Conservation (phyloP, 805 yeast genomes). For the Yamadazyma ubonensis region DNA sequence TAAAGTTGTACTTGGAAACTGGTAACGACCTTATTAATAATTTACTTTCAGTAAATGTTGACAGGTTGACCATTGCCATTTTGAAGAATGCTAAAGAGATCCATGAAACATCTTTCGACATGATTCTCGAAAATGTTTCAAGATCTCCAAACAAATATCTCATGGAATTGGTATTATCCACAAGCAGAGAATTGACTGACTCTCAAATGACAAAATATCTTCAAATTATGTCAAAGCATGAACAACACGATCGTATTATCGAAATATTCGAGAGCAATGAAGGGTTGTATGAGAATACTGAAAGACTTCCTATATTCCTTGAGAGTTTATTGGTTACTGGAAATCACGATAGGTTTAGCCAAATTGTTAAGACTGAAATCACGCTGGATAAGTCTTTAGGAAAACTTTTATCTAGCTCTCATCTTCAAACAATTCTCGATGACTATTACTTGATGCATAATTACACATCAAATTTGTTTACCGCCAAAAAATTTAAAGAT, state of each 20-base stretch:
- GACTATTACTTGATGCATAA: slow-evolving; percentile 7
- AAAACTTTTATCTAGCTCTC: not conserved
- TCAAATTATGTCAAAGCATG: slow-evolving; percentile 6
- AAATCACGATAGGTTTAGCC: slow-evolving; percentile 1
- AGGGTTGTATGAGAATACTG: not conserved
- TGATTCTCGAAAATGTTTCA: not conserved
- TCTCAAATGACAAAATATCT: slow-evolving; percentile 8
- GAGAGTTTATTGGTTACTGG: slow-evolving; percentile 4
- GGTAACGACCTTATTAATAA: slow-evolving; percentile 6
- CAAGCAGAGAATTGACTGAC: slow-evolving; percentile 7
- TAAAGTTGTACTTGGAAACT: slow-evolving; percentile 5
- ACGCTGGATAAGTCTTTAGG: slow-evolving; percentile 5
- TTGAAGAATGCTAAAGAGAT: slow-evolving; percentile 6
- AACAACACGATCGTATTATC: not conserved
- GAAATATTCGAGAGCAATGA: slow-evolving; percentile 6
- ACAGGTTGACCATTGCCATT: slow-evolving; percentile 14
- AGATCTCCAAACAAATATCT: slow-evolving; percentile 12
- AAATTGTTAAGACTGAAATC: slow-evolving; percentile 3
- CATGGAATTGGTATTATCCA: slow-evolving; percentile 9
- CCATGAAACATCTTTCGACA: slow-evolving; percentile 4
- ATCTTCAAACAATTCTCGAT: slow-evolving; percentile 6
- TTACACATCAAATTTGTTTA: slow-evolving; percentile 2
- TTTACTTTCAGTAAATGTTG: slow-evolving; percentile 15
- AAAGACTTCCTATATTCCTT: not conserved
- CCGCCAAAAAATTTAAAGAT: slow-evolving; percentile 4